Evolutionary conservation across 768 basidiomycete genomes (phyloP).

Genomic region (Pleurotus platypus): DNA sequence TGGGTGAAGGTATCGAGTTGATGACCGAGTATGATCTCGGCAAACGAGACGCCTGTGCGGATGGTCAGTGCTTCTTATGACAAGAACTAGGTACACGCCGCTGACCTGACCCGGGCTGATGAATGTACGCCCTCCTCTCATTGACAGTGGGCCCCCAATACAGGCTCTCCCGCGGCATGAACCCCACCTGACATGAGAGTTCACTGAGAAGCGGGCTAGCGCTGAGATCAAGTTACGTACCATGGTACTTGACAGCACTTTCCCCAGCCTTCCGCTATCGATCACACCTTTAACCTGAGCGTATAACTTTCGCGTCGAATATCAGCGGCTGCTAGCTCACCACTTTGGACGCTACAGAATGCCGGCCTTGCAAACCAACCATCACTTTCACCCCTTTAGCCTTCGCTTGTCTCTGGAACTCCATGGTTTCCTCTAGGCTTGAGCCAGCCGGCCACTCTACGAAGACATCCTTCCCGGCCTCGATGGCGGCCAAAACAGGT

Average conservation of each 20-base stretch:
- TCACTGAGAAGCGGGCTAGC: no score
- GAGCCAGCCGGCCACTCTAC: constrained; percentile 36
- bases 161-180: constrained; percentile 7
- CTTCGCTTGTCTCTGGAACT: constrained; percentile 27
- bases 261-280: constrained; percentile 24
- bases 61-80: not conserved
- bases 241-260: constrained; percentile 23
- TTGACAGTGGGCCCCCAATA: constrained; percentile 14
- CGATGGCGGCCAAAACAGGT: constrained; percentile 25
- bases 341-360: constrained; percentile 11
- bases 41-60: constrained; percentile 18
- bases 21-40: constrained; percentile 25
- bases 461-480: constrained; percentile 32
- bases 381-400: constrained; percentile 24
- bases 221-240: constrained; percentile 10
- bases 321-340: no score
- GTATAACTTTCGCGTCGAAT: no score
- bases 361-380: constrained; percentile 29
- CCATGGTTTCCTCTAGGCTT: constrained; percentile 24
- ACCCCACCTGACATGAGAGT: no score
- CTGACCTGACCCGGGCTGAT: not conserved
- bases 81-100: not conserved
- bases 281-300: constrained; percentile 25
- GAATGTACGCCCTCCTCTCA: constrained; percentile 10
- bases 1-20: constrained; percentile 22